Base-by-base conservation (phyloP, 192 early-diverging fungal genomes). In the Entophlyctis luteolus region DNA sequence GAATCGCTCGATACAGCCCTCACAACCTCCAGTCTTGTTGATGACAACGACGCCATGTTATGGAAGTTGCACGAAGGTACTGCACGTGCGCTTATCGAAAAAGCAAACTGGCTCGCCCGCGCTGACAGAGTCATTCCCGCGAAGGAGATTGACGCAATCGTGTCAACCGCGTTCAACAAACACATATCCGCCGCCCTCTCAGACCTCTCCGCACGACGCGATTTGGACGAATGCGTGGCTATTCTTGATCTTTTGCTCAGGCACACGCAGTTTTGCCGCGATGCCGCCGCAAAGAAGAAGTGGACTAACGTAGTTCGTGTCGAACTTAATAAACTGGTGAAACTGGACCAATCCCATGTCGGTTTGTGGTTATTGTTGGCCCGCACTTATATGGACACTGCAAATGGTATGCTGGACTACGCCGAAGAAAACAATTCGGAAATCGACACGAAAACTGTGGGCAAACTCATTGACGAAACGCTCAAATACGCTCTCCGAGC, bases 71-170 rank as follows among this genome's bases (percentile, higher is more conserved):
- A 68, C 28, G 55, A 68, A 22, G 53, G 28, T 0, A 3, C 47
- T 22, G 67, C 53, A 4, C 37, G 67, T 16, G 67, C 55, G 5
- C 5, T 42, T 14, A 33, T 59, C 4, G 67, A 68, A 34, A 68
- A 68, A 56, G 60, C 60, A 12, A 63, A 63, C 60, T 34, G 48
- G 14, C 16, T 36, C 8, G 45, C 62, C 33, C 20, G 32, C 18
- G 2, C 18, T 18, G 55, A 70, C 23, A 2, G 8, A 6, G 48
- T 37, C 8, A 5, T 48, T 34, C 55, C 57, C 27, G 20, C 6
- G 16, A 39, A 62, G 34, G 16, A 62, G 45, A 59, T 57, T n/a
- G 71, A 53, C 31, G 66, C 58, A 55, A 23, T 68, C 23, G 48
- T 50, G 28, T 8, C 55, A 5, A 33, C 4, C 33, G 55, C 55